Conservation (phyloP, 2,329 filamentous ascomycete genomes). For the Fusarium sarcochroum region DNA sequence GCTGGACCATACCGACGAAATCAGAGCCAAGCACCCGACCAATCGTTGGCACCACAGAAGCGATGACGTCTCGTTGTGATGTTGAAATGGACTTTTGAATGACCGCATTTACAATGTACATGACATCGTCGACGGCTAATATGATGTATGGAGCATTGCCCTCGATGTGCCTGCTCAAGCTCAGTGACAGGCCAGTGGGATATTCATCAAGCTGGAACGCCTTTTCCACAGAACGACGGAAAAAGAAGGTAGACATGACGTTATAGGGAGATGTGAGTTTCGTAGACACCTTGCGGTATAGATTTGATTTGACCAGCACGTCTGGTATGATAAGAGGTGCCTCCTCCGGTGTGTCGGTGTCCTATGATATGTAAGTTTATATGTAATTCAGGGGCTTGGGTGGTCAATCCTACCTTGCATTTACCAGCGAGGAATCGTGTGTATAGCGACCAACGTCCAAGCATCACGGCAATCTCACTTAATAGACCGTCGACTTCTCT, state of each 20-base stretch:
- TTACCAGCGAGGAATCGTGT: slow-evolving; percentile 90
- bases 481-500: slow-evolving; percentile 92
- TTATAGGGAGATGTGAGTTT: slow-evolving; percentile 88
- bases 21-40: slow-evolving; percentile 86
- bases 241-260: slow-evolving; percentile 94
- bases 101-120: slow-evolving; percentile 98
- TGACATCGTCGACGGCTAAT: slow-evolving; percentile 96
- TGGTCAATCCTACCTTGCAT: slow-evolving; percentile 73
- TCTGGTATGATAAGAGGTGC: slow-evolving; percentile 76
- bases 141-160: slow-evolving; percentile 91
- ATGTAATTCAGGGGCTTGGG: background rate
- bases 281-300: slow-evolving; percentile 82
- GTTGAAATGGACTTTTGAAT: slow-evolving; percentile 89
- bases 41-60: slow-evolving; percentile 82
- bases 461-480: slow-evolving; percentile 91
- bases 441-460: slow-evolving; percentile 93
- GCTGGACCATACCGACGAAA: slow-evolving; percentile 96
- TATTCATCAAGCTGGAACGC: slow-evolving; percentile 96
- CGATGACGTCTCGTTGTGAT: slow-evolving; percentile 83
- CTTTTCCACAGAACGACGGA: slow-evolving; percentile 95
- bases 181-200: slow-evolving; percentile 83
- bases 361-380: slow-evolving; percentile 56
- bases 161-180: slow-evolving; percentile 77
- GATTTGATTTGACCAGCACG: slow-evolving; percentile 82
- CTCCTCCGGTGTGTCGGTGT: slow-evolving; percentile 65